Evolutionary conservation across 2,329 filamentous ascomycete species (phyloP).

Genomic region (Gnomoniopsis sp.): DNA sequence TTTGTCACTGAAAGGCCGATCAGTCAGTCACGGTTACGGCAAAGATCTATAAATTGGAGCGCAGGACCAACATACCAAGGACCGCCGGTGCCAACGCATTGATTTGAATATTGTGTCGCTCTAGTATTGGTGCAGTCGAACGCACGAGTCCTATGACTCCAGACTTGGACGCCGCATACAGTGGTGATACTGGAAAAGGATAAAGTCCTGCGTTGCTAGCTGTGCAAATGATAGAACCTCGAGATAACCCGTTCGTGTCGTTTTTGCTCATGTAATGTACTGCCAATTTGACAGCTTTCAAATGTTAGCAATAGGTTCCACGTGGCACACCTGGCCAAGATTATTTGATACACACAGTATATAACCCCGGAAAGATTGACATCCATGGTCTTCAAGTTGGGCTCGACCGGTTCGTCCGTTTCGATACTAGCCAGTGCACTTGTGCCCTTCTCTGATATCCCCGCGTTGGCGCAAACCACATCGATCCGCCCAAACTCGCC

Average conservation of each 20-base stretch:
- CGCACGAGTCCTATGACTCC: conserved; percentile 48
- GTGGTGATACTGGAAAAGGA: conserved; percentile 45
- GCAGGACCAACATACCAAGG: conserved; percentile 35
- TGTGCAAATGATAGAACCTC: conserved; percentile 48
- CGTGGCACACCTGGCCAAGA: background rate
- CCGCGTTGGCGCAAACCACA: conserved; percentile 48
- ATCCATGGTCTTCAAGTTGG: conserved; percentile 33
- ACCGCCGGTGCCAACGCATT: conserved; percentile 49
- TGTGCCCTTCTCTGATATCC: conserved; percentile 39
- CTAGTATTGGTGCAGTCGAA: conserved; percentile 39
- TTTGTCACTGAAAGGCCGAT: conserved; percentile 36
- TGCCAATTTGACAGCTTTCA: conserved; percentile 44
- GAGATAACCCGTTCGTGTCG: conserved; percentile 20
- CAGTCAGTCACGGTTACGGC: too few relatives aligned
- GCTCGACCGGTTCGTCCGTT: conserved; percentile 30
- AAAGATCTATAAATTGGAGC: background rate
- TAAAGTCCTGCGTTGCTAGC: conserved; percentile 52
- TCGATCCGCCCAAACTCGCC: conserved; percentile 32
- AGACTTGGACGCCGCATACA: conserved; percentile 46
- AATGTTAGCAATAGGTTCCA: background rate
- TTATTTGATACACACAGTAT: conserved; percentile 37
- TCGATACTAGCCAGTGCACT: conserved; percentile 26
- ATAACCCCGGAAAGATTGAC: conserved; percentile 38
- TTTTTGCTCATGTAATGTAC: conserved; percentile 46
- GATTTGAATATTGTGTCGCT: conserved; percentile 41